Evolutionary conservation across 352 stramenopile genomes (phyloP), one percentile per base, ranked within the genome.

Genomic region (Phytophthora litchii): DNA sequence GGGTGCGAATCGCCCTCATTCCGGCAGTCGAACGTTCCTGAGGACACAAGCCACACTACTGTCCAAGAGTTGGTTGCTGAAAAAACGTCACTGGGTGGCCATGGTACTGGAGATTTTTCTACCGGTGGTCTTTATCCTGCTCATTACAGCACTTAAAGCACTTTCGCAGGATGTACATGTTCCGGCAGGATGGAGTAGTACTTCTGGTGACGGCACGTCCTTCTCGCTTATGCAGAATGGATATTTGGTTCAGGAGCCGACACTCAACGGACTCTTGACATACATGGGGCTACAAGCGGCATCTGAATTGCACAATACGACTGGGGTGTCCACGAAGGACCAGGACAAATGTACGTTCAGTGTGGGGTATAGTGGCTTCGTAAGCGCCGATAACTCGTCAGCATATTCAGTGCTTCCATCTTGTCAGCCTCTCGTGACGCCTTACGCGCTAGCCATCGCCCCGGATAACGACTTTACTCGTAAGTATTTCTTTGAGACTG

Each of bases 51-150:
- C 31, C 23, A 87, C 83, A 35, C 61, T 91, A 29, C 52, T 92
- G 12, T 86, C 75, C 64, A 92, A 92, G 63, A 92, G 88, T 60
- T 84, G 67, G 67, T 55, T 89, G 59, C 65, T 92, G 43, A 92
- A 92, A 60, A 82, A 78, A 54, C 80, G 83, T 8, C 78, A 90
- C 37, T 67, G 64, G 37, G 19, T 83, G 6, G 78, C 76, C 11
- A 89, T 78, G 20, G 21, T 71, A 25, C 29, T 83, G 10, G 80
- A 92, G 50, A 71, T 91, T 34, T 48, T 83, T 8, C 50, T 93
- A 9, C 83, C 83, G 0, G 67, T 91, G 43, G 29, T 87, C 16
- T 91, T 91, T 57, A 84, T 93, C 55, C 54, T 91, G 4, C 51
- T 91, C 2, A 72, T 91, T 49, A 79, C 59, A 1, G 36, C 29